Evolutionary conservation across 2,329 filamentous ascomycete species (phyloP).

Genomic region (Colletotrichum graminicola): DNA sequence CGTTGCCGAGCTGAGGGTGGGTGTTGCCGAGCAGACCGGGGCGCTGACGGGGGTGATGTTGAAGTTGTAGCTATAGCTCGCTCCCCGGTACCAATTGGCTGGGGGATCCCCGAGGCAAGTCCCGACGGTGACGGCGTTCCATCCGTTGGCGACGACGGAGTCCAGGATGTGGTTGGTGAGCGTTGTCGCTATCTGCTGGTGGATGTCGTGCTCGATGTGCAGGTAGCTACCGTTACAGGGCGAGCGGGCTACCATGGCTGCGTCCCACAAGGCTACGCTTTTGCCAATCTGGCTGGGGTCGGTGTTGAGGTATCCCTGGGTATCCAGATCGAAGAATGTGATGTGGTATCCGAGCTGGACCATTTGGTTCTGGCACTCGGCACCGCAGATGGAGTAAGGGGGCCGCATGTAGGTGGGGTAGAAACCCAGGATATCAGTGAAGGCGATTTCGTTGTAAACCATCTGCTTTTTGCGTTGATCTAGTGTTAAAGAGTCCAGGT

Average conservation of each 20-base stretch:
- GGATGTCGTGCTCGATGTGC: slow-evolving; percentile 57
- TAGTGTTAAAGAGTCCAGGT: slow-evolving; percentile 52
- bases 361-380: slow-evolving; percentile 42
- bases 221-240: slow-evolving; percentile 45
- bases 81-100: slow-evolving; percentile 60
- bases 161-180: slow-evolving; percentile 52
- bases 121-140: slow-evolving; percentile 57
- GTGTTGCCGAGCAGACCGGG: slow-evolving; percentile 15
- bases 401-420: slow-evolving; percentile 61
- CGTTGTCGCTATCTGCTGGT: slow-evolving; percentile 56
- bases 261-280: slow-evolving; percentile 52
- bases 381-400: slow-evolving; percentile 37
- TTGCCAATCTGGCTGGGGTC: slow-evolving; percentile 45
- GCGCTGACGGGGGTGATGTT: slow-evolving; percentile 26
- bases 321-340: slow-evolving; percentile 46
- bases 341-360: slow-evolving; percentile 31
- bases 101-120: slow-evolving; percentile 59
- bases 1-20: neutral
- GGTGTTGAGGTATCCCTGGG: slow-evolving; percentile 45
- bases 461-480: slow-evolving; percentile 55
- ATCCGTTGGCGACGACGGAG: slow-evolving; percentile 44
- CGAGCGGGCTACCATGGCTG: slow-evolving; percentile 47
- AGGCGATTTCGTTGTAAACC: slow-evolving; percentile 59
- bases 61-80: slow-evolving; percentile 47
- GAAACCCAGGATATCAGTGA: slow-evolving; percentile 57